Base-by-base conservation (phyloP, 176 grass and related monocot species). In the Aegilops sharonensis region DNA sequence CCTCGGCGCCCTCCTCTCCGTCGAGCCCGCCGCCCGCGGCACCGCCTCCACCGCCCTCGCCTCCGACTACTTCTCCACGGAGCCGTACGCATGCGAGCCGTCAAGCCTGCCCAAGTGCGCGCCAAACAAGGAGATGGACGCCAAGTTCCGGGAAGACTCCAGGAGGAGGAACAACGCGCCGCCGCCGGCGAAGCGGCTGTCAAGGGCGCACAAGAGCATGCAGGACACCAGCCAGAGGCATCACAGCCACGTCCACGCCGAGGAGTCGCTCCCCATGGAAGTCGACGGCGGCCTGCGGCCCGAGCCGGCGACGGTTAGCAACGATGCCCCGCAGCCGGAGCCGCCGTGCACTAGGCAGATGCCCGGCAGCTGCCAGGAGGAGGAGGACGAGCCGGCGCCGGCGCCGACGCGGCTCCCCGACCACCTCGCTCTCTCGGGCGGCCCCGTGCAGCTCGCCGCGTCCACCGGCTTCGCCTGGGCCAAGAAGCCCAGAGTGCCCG, bases 71-170 rank as follows among this genome's bases (percentile, higher is more conserved):
- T 99, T 99, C 83, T 56, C 57, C 80, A 92, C 89, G 43, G 56
- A 91, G 35, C 93, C 93, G 74, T 87, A 86, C 78, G 90, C 90
- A 35, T 94, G 89, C 68, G 90, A 93, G 1, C 87, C 97, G 5
- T 86, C 89, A n/a, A 93, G 85, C 87, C 71, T 97, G 89, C 97
- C 97, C 14, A 94, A 90, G 77, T 97, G 95, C 67, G 78, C 91
- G 57, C 97, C 97, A 20, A 97, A 93, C 88, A 94, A 92, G 85
- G 97, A 99, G 85, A 99, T 99, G 47, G 94, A 99, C 76, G 92
- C 90, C 62, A 97, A 97, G 84, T 60, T 91, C 66, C 90, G 94
- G 4, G 94, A 95, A 20, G 90, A 90, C 13, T 87, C 85, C 11
- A 82, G 86, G 91, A 90, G 84, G 83, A 86, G 77, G 76, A 88